Conservation (phyloP, 75 land plant species). For the Picea sitchensis region DNA sequence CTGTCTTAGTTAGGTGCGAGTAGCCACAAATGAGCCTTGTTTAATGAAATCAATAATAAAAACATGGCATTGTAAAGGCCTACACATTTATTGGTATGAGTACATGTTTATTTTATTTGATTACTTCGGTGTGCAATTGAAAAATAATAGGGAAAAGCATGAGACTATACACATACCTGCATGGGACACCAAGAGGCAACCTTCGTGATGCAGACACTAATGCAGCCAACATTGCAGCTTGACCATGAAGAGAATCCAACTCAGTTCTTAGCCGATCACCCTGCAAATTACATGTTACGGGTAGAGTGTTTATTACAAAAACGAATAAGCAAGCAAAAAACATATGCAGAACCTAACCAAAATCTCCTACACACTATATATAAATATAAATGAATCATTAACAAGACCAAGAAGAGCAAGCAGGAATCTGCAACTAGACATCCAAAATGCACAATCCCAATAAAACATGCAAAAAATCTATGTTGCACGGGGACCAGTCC, state of each 20-base stretch:
- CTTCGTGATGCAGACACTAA: slow-evolving; percentile 73
- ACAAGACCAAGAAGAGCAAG: neutral
- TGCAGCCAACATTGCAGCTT: slow-evolving; percentile 85
- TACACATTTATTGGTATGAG: neutral
- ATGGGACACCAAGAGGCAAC: slow-evolving; percentile 84
- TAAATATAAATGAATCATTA: neutral
- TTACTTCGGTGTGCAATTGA: neutral
- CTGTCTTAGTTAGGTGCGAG: too few species aligned
- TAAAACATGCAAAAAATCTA: neutral
- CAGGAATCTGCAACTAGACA: neutral
- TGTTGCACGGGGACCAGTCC: too few species aligned
- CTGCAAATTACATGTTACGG: slow-evolving; percentile 28
- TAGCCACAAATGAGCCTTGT: too few species aligned
- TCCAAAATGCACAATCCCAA: neutral
- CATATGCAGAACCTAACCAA: neutral
- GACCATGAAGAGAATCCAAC: slow-evolving; percentile 92
- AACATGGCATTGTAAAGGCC: neutral
- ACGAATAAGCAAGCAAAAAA: neutral
- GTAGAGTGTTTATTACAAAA: neutral
- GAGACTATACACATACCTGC: slow-evolving; percentile 41
- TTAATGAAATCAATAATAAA: too few species aligned
- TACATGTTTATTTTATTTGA: neutral
- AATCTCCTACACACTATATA: neutral
- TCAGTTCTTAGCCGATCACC: slow-evolving; percentile 67
- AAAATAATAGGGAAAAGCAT: neutral